A percentile compares a stretch with the other conserved stretches of the same genome.
Conservation (phyloP, 768 basidiomycete species). For the Lentinula edodes region DNA sequence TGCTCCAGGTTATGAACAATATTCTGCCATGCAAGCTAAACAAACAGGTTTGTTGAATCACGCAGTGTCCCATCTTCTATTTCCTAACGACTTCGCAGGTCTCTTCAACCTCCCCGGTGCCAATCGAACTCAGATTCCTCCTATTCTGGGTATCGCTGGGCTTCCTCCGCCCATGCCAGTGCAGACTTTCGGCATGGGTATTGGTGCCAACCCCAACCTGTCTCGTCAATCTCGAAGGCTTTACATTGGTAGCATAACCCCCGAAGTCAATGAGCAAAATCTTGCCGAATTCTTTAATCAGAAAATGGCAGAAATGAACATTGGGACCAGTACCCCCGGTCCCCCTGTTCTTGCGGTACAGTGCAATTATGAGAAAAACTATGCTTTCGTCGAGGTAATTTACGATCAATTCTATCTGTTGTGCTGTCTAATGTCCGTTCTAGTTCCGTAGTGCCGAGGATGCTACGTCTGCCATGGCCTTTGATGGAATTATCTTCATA, state of each 20-base stretch:
- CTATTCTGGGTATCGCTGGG: constrained; percentile 76
- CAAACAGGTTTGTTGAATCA: constrained; percentile 67
- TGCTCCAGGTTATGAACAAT: constrained; percentile 92
- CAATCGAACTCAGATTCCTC: constrained; percentile 82
- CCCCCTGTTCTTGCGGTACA: constrained; percentile 92
- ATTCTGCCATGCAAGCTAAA: constrained; percentile 96
- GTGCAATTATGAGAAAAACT: constrained; percentile 98
- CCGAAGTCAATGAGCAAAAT: constrained; percentile 90
- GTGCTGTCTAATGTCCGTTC: constrained; percentile 9
- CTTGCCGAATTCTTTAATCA: constrained; percentile 91
- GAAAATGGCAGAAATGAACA: constrained; percentile 91
- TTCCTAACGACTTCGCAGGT: constrained; percentile 42
- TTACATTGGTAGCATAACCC: constrained; percentile 96
- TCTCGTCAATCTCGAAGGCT: constrained; percentile 91
- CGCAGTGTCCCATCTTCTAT: not conserved
- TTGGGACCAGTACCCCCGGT: constrained; percentile 78
- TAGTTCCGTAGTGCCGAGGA: constrained; percentile 98
- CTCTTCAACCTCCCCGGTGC: constrained; percentile 95
- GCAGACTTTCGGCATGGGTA: constrained; percentile 81
- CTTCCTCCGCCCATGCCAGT: constrained; percentile 81
- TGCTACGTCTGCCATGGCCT: constrained; percentile 93
- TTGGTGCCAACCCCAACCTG: constrained; percentile 81
- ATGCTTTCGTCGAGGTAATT: constrained; percentile 94
- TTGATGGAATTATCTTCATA: constrained; percentile 95
- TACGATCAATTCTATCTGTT: not conserved